Percentiles rank a stretch among this genome's conserved stretches.
Conservation (phyloP, 2,329 filamentous ascomycete species). For the Drechslera avenae region DNA sequence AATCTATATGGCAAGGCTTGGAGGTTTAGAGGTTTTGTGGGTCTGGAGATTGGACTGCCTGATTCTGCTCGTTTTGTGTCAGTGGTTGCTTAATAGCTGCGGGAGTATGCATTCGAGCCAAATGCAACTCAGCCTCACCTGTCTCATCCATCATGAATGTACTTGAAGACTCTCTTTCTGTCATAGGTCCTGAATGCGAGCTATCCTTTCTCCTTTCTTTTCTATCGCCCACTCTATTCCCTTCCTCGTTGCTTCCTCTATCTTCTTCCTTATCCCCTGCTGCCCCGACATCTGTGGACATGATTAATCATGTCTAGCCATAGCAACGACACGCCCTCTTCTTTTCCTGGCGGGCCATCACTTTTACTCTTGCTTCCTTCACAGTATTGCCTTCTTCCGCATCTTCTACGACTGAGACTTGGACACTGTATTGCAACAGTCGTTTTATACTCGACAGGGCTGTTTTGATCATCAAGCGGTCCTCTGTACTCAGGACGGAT, state of each 20-base stretch:
- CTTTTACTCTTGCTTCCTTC: too few species aligned
- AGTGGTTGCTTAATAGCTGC: too few species aligned
- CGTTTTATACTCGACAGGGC: slow-evolving; percentile 10
- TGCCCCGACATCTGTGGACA: too few species aligned
- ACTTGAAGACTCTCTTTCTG: background rate
- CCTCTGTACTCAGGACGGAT: slow-evolving; percentile 11
- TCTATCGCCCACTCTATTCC: background rate
- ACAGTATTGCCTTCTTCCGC: slow-evolving; percentile 3
- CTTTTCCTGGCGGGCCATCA: too few species aligned
- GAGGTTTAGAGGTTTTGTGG: too few species aligned
- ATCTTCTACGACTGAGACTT: slow-evolving; percentile 7
- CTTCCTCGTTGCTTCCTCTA: too few species aligned
- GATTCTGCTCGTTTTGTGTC: too few species aligned
- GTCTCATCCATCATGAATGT: background rate
- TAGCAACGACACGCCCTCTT: too few species aligned
- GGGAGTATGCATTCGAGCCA: background rate
- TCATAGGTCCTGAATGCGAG: background rate
- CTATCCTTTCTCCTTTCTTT: background rate
- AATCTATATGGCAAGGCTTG: too few species aligned
- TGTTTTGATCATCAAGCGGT: slow-evolving; percentile 17
- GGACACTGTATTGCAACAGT: slow-evolving; percentile 10
- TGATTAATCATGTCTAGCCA: too few species aligned
- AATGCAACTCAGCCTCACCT: background rate
- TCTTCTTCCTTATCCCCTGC: too few species aligned
- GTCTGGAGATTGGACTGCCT: too few species aligned